Evolutionary conservation across 2,329 filamentous ascomycete genomes (phyloP).

Genomic region (Monosporascus sp.): DNA sequence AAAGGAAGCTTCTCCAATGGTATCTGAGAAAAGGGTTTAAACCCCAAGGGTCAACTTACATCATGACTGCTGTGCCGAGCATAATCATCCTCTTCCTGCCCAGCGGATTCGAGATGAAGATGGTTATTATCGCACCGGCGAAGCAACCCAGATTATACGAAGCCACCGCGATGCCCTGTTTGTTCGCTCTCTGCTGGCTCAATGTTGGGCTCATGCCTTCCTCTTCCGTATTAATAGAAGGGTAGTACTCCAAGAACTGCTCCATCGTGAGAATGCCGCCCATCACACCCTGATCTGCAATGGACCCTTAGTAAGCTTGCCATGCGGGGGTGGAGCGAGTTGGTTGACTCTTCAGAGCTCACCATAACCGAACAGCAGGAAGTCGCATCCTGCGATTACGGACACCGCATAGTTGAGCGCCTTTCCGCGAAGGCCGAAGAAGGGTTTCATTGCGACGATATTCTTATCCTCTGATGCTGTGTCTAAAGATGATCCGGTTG

Average conservation of each 20-base stretch:
- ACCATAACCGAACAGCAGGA: slow-evolving; percentile 58
- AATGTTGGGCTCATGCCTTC: slow-evolving; percentile 24
- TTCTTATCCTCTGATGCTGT: background rate
- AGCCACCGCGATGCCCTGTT: slow-evolving; percentile 49
- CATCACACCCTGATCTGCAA: slow-evolving; percentile 70
- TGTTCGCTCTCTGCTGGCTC: slow-evolving; percentile 40
- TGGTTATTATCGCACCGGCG: slow-evolving; percentile 39
- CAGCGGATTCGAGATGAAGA: slow-evolving; percentile 49
- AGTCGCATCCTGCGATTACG: slow-evolving; percentile 67
- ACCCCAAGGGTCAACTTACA: slow-evolving; percentile 17
- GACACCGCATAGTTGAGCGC: slow-evolving; percentile 64
- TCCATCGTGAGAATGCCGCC: slow-evolving; percentile 67
- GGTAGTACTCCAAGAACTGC: slow-evolving; percentile 52
- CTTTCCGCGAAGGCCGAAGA: slow-evolving; percentile 61
- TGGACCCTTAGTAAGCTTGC: slow-evolving; percentile 16
- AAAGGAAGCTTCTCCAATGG: background rate
- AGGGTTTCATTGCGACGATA: slow-evolving; percentile 31
- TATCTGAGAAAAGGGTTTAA: background rate
- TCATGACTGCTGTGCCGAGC: slow-evolving; percentile 51
- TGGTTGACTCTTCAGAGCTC: slow-evolving; percentile 9
- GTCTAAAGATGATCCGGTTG: background rate
- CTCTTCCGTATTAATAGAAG: slow-evolving; percentile 44
- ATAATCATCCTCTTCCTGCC: slow-evolving; percentile 54
- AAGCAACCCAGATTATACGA: slow-evolving; percentile 58
- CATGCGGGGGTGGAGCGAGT: background rate